Evolutionary conservation across 371 early-diverging fungal genomes (phyloP).

Genomic region (Mortierella polycephala): DNA sequence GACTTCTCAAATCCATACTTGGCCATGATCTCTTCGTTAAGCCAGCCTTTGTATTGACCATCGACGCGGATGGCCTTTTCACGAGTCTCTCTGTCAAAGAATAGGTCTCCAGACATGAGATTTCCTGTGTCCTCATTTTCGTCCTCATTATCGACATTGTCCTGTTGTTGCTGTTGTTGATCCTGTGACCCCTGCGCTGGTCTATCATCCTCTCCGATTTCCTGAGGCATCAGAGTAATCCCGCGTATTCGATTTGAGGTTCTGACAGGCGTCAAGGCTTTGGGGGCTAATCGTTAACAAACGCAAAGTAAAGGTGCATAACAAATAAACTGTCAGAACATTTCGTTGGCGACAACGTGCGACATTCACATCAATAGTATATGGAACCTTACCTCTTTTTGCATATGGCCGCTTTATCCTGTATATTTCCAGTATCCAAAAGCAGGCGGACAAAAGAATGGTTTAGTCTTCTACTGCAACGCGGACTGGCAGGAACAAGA

Average conservation of each 20-base stretch:
- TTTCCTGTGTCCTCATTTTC: slow-evolving; percentile 53
- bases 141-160: slow-evolving; percentile 12
- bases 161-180: neutral
- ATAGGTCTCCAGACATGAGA: slow-evolving; percentile 67
- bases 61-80: slow-evolving; percentile 65
- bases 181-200: neutral
- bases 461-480: too few species aligned
- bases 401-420: slow-evolving; percentile 2
- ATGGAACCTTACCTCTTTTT: neutral
- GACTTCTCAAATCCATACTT: slow-evolving; percentile 68
- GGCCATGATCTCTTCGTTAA: slow-evolving; percentile 64
- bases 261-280: slow-evolving; percentile 21
- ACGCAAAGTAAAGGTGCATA: neutral
- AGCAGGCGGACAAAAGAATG: neutral
- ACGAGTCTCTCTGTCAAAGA: slow-evolving; percentile 61
- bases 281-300: neutral
- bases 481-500: too few species aligned
- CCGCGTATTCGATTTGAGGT: slow-evolving; percentile 40
- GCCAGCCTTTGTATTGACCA: slow-evolving; percentile 75
- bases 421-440: too few species aligned
- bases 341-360: neutral
- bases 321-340: neutral
- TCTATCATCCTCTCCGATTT: slow-evolving; percentile 34
- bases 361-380: neutral
- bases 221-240: slow-evolving; percentile 10